Conservation (phyloP, 352 stramenopile genomes). For the Globisporangium ultimum region DNA sequence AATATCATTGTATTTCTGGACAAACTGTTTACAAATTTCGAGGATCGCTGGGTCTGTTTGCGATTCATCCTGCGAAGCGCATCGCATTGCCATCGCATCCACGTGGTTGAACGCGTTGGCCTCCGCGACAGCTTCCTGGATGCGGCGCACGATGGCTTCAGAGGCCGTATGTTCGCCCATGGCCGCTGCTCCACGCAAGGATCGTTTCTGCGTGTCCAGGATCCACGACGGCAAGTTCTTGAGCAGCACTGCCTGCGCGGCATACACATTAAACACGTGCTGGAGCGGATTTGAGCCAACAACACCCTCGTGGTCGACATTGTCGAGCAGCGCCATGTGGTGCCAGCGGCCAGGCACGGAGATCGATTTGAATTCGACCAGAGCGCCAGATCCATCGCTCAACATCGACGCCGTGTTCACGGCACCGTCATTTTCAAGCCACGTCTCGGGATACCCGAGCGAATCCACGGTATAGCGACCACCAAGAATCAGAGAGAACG, state of each 20-base stretch:
- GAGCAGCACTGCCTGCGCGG: slow-evolving; percentile 8
- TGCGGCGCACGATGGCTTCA: background rate
- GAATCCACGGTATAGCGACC: slow-evolving; percentile 10
- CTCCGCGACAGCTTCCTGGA: background rate
- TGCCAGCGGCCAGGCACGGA: slow-evolving; percentile 13
- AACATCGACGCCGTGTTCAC: slow-evolving; percentile 10
- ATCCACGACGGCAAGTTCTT: slow-evolving; percentile 1
- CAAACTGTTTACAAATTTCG: background rate
- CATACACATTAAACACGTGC: slow-evolving; percentile 15
- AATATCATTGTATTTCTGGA: no score
- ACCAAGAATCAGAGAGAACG: slow-evolving; percentile 8
- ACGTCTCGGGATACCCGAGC: background rate
- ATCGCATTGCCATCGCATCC: slow-evolving; percentile 4
- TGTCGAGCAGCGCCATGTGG: slow-evolving; percentile 13
- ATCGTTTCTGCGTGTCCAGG: background rate
- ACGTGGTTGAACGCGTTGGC: slow-evolving; percentile 11
- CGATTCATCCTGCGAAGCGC: background rate
- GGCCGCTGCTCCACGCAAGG: background rate
- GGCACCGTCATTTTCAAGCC: no score
- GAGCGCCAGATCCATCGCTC: slow-evolving; percentile 5
- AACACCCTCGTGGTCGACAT: slow-evolving; percentile 12
- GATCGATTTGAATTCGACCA: slow-evolving; percentile 9
- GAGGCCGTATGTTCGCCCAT: slow-evolving; percentile 7
- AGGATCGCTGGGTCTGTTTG: background rate
- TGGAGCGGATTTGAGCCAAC: slow-evolving; percentile 13